Base-by-base conservation (phyloP, 2,329 filamentous ascomycete genomes). In the Calonectria pseudoturangicola region DNA sequence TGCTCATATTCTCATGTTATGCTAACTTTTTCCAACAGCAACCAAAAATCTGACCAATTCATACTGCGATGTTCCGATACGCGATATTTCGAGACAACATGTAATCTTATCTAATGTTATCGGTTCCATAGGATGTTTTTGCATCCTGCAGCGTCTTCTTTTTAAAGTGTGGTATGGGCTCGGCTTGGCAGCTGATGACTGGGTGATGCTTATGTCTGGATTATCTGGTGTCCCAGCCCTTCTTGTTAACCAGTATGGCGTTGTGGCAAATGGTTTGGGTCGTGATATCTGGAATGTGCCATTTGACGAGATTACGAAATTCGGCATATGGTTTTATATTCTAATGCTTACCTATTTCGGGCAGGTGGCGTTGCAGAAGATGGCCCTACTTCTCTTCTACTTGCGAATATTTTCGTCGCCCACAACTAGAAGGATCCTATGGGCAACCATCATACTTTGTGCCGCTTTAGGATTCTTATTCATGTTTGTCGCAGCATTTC, bases 401-500 rank as follows among this genome's bases (percentile, higher is more conserved):
- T 15, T 64, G 15, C 27, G 43, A 64, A 64, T 64, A 6, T 64
- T 64, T 47, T 27, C 60, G 12, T 30, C 41, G 3, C 41, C 36
- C 13, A 9, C 3, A 1, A n/a, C 87, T 25, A 81, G 82, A 27
- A 79, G 78, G 25, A 41, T 85, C 18, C 78, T 87, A 15, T 82
- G 81, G 76, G 81, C 60, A 25, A 28, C 28, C 9, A 30, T n/a
- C 7, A 13, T 13, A 16, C 8, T 64, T 9, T 48, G 28, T 4
- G 13, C 21, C 7, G 15, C 27, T 4, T 21, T n/a, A 45, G 85
- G 85, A 0, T 72, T 87, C 27, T 75, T 71, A 27, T 79, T 87
- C 62, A 72, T 84, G 18, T 65, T 87, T 2, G 75, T 84, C n/a
- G 83, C 80, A 27, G 74, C 87, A 18, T 86, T 88, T 51, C 84